Conservation (phyloP, 2,329 filamentous ascomycete genomes). For the Westerdykella ornata region DNA sequence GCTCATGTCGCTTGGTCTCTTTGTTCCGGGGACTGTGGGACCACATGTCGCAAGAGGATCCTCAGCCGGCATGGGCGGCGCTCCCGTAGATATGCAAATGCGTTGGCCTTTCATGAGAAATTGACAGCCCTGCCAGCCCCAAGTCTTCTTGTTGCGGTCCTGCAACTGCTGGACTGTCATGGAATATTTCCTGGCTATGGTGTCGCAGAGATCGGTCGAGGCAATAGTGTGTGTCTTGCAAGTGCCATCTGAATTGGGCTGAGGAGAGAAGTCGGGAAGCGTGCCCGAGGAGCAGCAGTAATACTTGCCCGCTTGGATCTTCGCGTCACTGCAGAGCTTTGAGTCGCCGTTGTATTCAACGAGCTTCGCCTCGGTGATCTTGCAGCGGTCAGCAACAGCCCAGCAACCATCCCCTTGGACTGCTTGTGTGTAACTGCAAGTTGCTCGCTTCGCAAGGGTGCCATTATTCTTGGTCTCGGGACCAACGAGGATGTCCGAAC, state of each 20-base stretch:
- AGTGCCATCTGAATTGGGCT: conserved; percentile 25
- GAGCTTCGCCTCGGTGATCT: neutral
- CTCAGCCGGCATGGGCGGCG: conserved; percentile 33
- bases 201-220: conserved; percentile 31
- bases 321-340: neutral
- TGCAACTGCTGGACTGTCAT: conserved; percentile 38
- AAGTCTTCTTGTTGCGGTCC: conserved; percentile 40
- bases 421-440: neutral
- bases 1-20: conserved; percentile 25
- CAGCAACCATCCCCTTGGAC: neutral
- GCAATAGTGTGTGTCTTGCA: conserved; percentile 37
- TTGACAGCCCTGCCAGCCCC: conserved; percentile 41
- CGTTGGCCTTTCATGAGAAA: conserved; percentile 21
- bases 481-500: neutral
- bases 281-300: neutral
- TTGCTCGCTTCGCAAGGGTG: neutral
- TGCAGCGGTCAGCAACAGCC: neutral
- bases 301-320: neutral
- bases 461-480: neutral
- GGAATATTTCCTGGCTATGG: conserved; percentile 28
- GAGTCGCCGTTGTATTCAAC: neutral
- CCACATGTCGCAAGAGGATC: conserved; percentile 41
- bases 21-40: conserved; percentile 40
- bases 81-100: conserved; percentile 41
- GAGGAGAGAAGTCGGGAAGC: conserved; percentile 23